A percentile compares a stretch with the other conserved stretches of the same genome.
These are phyloP conservation scores for Quercus lobata DNA, from an alignment of 331 rosid genomes.

Conservation along the genomic window DNA sequence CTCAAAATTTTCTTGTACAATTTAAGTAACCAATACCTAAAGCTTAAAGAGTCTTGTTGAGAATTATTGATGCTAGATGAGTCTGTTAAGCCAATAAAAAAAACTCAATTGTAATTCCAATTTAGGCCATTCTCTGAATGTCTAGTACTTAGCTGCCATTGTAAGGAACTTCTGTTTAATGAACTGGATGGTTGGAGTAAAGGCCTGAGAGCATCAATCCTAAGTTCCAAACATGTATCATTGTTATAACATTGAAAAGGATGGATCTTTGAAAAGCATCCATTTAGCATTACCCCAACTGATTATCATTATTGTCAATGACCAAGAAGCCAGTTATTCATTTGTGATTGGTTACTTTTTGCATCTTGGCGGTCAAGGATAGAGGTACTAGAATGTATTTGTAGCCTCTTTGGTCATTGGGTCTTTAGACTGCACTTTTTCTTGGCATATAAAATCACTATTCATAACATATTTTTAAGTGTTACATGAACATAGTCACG, in stretches of 20 bases:
- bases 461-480: not conserved
- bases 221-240: not conserved
- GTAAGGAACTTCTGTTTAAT: not conserved
- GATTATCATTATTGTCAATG: not conserved
- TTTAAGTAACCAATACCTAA: not conserved
- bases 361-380: not conserved
- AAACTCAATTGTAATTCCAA: not conserved
- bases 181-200: not conserved
- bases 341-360: not conserved
- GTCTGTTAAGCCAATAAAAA: not conserved
- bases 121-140: not conserved
- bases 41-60: not conserved
- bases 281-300: not conserved
- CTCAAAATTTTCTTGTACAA: not conserved
- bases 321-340: not conserved
- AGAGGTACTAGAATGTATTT: not conserved
- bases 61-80: not conserved
- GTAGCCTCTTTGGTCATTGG: not conserved
- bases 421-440: not conserved
- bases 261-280: not conserved
- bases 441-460: not conserved
- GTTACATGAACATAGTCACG: not conserved
- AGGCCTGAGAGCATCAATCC: not conserved
- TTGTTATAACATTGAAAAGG: not conserved
- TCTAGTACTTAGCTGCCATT: not conserved